phyloP scores from a whole-genome alignment of 83 land plant genomes.

The Thuja plicata region DNA sequence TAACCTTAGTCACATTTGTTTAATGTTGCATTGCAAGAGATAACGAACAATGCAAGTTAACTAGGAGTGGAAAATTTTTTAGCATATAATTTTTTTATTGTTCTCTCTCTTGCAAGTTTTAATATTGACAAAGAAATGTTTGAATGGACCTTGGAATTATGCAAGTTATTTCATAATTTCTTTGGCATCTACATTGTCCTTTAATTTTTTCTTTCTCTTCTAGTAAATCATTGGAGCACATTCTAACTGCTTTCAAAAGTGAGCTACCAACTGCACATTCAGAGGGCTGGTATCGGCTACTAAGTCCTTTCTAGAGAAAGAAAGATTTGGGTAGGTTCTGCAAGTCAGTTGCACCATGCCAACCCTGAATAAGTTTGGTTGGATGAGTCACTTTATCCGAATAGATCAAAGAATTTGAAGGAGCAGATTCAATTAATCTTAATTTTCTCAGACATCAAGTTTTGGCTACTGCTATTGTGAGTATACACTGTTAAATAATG shows the following conservation, averaged over 20 bases:
- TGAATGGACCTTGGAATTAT: background rate
- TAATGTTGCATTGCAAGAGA: background rate
- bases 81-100: background rate
- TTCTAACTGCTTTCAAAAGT: too few relatives aligned
- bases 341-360: too few relatives aligned
- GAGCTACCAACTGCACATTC: too few relatives aligned
- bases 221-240: background rate
- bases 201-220: background rate
- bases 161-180: background rate
- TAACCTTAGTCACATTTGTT: background rate
- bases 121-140: background rate
- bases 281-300: too few relatives aligned
- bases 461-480: too few relatives aligned
- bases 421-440: conserved; percentile 71
- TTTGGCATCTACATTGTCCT: background rate
- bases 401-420: conserved; percentile 69
- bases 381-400: too few relatives aligned
- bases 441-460: too few relatives aligned
- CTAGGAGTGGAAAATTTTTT: background rate
- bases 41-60: background rate
- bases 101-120: background rate
- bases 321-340: too few relatives aligned
- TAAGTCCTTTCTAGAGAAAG: too few relatives aligned
- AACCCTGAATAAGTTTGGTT: conserved; percentile 48
- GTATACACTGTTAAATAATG: too few relatives aligned